Evolutionary conservation across 2,329 filamentous ascomycete species (phyloP).

Genomic region (Talaromyces sp.): DNA sequence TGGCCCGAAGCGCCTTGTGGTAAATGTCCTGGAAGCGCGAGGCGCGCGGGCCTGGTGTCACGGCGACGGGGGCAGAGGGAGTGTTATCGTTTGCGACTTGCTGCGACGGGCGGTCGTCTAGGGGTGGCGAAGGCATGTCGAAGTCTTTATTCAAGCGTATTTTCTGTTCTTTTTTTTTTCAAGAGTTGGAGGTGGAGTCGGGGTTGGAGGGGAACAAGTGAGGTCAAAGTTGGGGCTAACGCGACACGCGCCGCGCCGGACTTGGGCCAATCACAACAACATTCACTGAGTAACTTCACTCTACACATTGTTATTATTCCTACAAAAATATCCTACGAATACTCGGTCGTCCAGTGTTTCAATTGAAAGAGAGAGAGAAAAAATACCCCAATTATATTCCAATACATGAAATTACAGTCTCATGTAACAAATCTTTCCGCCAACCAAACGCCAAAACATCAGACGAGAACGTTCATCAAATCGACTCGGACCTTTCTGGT

Average conservation of each 20-base stretch:
- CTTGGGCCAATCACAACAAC: too few species aligned
- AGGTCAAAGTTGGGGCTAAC: not conserved
- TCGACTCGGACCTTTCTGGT: not conserved
- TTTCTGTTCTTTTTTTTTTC: not conserved
- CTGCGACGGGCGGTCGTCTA: not conserved
- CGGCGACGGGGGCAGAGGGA: conserved; percentile 50
- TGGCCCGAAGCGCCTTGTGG: conserved; percentile 54
- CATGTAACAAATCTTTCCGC: not conserved
- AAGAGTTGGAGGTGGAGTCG: not conserved
- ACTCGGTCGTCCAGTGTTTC: not conserved
- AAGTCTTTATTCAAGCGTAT: not conserved
- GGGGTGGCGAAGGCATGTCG: not conserved
- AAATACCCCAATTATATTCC: too few species aligned
- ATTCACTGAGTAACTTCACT: too few species aligned
- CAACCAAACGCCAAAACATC: not conserved
- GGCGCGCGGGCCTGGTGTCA: conserved; percentile 57
- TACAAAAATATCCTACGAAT: not conserved
- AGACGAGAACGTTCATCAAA: not conserved
- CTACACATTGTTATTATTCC: not conserved
- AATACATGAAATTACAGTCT: not conserved
- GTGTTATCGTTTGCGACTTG: conserved; percentile 8
- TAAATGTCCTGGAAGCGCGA: conserved; percentile 58
- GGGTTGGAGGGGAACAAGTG: not conserved
- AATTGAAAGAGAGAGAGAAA: not conserved
- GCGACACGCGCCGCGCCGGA: not conserved